Base-by-base conservation (phyloP, 2,329 filamentous ascomycete species). In the Ophiostoma pallidulum region DNA sequence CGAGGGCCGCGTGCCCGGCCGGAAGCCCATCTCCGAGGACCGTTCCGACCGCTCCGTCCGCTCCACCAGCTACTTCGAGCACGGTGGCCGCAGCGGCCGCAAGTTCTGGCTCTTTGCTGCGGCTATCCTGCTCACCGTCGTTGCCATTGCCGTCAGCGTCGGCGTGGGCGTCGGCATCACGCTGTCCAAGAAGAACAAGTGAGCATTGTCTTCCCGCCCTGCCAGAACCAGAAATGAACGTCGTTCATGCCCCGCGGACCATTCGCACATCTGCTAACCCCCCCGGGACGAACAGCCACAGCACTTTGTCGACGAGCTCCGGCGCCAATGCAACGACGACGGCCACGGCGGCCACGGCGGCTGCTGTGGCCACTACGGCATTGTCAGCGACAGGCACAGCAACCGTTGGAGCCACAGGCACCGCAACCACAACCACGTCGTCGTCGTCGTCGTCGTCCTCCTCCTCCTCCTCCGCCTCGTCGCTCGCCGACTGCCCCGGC, bases 91-190 rank as follows among this genome's bases (percentile, higher is more conserved):
- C 5, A 4, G 51, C 43, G 60, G 54, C 45, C 58, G 59, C 22
- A 48, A 59, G 29, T 64, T 71, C 36, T 70, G 64, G 65, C 47
- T 54, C 8, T 41, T 68, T 4, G 22, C 67, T 2, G 54, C 58
- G 2, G 53, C 60, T 3, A 42, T 60, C 4, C 46, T 58, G 1
- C 41, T 66, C 7, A 28, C 63, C 18, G 36, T 64, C 16, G 48
- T 69, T 1, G 54, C 59, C 6, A 51, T 64, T 13, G 62, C 54
- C 4, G 55, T 68, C 5, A 68, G 63, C 2, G 59, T 71, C 1
- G 67, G 63, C 0, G 59, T 72, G 3, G 68, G 69, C 4, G 60
- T 70, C 5, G 64, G 64, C 0, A 62, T 70, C 10, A n/a, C 41
- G n/a, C 10, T 53, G 22, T n/a, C 32, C 18, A 40, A 37, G 41